Conservation (phyloP, 495 filamentous ascomycete species). For the Podospora tetraspora region DNA sequence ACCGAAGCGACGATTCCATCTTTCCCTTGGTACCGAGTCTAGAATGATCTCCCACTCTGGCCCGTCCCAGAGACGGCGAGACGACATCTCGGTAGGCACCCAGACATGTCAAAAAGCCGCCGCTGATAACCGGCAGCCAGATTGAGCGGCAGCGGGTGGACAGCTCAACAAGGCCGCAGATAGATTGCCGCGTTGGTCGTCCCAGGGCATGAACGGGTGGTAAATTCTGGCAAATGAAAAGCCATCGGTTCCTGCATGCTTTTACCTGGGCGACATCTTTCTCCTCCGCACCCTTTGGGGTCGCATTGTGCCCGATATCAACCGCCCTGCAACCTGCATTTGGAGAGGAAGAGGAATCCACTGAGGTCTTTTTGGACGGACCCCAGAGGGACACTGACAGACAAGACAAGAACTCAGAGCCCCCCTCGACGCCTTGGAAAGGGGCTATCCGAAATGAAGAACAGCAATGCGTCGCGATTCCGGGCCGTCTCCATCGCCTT, state of each 20-base stretch:
- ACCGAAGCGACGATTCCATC: neutral
- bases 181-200: neutral
- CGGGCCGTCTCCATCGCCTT: neutral
- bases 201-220: neutral
- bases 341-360: neutral
- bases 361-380: neutral
- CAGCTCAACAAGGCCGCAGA: neutral
- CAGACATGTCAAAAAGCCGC: neutral
- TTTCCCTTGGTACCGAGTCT: neutral
- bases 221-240: neutral
- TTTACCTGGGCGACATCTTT: neutral
- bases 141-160: neutral
- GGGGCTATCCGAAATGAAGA: neutral
- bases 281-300: neutral
- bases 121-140: neutral
- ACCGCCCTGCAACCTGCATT: neutral
- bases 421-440: neutral
- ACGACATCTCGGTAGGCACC: neutral
- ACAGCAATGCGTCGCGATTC: neutral
- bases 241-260: neutral
- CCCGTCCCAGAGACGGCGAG: neutral
- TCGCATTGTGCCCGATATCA: neutral
- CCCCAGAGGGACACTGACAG: neutral
- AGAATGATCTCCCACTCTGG: neutral
- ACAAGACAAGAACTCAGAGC: neutral